Evolutionary conservation across 805 yeast genomes (phyloP), one percentile per base, ranked within the genome.

Genomic region (Saturnispora zaruensis): DNA sequence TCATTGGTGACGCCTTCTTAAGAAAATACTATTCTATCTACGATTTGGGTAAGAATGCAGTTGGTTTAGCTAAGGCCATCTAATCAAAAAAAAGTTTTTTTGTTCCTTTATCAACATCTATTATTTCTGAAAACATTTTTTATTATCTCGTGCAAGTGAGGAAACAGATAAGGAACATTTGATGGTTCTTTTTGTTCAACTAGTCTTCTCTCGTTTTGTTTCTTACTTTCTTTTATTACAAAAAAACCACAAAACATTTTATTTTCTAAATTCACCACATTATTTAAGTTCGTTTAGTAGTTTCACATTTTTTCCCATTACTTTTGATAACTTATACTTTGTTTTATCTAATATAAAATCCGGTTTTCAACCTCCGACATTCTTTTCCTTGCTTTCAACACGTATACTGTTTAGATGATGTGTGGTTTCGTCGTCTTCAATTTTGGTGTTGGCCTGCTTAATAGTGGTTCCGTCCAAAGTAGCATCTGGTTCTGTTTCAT

Each of bases 1-100:
- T 93, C 62, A 73, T 93, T 59, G 99, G 99, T 66, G 99, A 93
- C 66, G 91, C 98, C 14, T 93, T 93, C 84, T 79, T 93, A 72
- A 87, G 99, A 76, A 85, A 76, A 66, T 91, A 81, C 76, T 93
- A 93, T 77, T 88, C 97, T 23, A 78, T 93, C 58, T 93, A 93
- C 71, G 98, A 93, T 68, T 68, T 91, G 62, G 88, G 87, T 64
- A 80, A 82, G 68, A 75, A 91, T 67, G 95, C 96, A 46, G 97
- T 93, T 63, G 98, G 98, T 61, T 82, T 93, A 68, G 99, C 98
- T 46, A 70, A 73, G 55, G 84, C 96, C 51, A 73, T 72, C 51
- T 82, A 71, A 68, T 45, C 20, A 30, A 23, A 18, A 16, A 18
- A 18, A 36, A 20, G n/a, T n/a, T n/a, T 36, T 36, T 36, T 36